These are phyloP conservation scores for Lecanicillium sp. DNA, from an alignment of 2,329 filamentous ascomycete species.

Conservation along the genomic window DNA sequence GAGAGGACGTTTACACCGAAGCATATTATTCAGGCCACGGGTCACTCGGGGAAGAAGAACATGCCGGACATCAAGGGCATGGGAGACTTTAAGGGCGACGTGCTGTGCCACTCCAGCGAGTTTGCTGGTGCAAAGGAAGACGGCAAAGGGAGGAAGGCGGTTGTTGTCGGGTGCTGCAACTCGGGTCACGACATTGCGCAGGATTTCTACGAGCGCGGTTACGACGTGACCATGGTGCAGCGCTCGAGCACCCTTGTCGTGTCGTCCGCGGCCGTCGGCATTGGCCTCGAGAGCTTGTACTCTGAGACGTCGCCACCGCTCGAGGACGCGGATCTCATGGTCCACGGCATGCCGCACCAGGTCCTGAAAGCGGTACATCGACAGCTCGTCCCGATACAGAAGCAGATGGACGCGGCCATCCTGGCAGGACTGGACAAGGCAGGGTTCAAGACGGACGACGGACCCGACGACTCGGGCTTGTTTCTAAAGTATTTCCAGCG, in stretches of 20 bases:
- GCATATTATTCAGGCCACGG: conserved; percentile 62
- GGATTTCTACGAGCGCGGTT: conserved; percentile 60
- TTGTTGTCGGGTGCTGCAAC: conserved; percentile 64
- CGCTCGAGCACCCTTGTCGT: conserved; percentile 60
- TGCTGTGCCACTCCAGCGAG: conserved; percentile 57
- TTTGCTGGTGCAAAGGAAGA: conserved; percentile 47
- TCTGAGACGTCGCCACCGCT: conserved; percentile 48
- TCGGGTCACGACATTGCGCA: conserved; percentile 65
- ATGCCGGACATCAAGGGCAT: conserved; percentile 52
- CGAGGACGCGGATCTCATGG: conserved; percentile 59
- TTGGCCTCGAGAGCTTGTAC: conserved; percentile 47
- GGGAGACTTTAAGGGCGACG: conserved; percentile 50
- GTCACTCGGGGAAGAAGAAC: conserved; percentile 61
- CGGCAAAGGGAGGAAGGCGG: conserved; percentile 53
- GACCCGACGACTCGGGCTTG: conserved; percentile 47
- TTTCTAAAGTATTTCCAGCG: conserved; percentile 55
- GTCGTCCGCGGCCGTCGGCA: conserved; percentile 47
- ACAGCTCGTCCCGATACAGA: conserved; percentile 30
- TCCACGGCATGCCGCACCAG: conserved; percentile 51
- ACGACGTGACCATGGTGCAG: conserved; percentile 64
- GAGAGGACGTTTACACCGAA: conserved; percentile 52
- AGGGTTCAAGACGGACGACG: conserved; percentile 52
- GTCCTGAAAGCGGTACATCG: conserved; percentile 55
- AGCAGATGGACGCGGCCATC: conserved; percentile 26
- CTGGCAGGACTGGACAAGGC: conserved; percentile 43